phyloP scores from a whole-genome alignment of 2,329 filamentous ascomycete genomes.

The Ilyonectria robusta region DNA sequence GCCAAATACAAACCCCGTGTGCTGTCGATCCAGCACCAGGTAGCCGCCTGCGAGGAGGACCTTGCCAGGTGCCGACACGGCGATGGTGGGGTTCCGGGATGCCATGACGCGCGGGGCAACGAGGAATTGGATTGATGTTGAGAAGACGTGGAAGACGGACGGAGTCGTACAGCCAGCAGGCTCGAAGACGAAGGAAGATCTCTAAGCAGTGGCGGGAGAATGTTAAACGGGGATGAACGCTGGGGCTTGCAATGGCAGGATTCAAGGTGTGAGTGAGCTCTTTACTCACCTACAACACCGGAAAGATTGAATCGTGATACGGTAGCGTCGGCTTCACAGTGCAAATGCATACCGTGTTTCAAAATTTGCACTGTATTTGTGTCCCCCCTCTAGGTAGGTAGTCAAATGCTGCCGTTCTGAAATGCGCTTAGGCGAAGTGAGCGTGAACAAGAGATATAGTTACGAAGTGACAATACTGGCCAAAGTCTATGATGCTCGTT shows the following conservation, averaged over 20 bases:
- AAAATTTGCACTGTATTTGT: constrained; percentile 7
- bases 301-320: constrained; percentile 39
- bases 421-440: not conserved
- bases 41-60: constrained; percentile 96
- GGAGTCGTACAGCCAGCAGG: not conserved
- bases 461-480: not conserved
- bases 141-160: not conserved
- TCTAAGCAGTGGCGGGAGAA: not conserved
- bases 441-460: not conserved
- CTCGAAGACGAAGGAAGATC: not conserved
- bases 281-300: constrained; percentile 31
- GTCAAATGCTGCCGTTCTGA: not conserved
- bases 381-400: not conserved
- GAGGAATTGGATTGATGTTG: not conserved
- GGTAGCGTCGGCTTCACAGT: constrained; percentile 41
- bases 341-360: constrained; percentile 8
- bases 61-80: constrained; percentile 94
- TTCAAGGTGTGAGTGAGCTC: constrained; percentile 29
- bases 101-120: constrained; percentile 31
- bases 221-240: not conserved
- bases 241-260: constrained; percentile 13
- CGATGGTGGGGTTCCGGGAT: constrained; percentile 57
- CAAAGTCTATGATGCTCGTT: constrained; percentile 31
- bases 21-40: constrained; percentile 88
- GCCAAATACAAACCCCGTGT: constrained; percentile 82